Evolutionary conservation across 225 moss, liverwort and hornwort genomes (phyloP).

Genomic region (Marchantia paleacea): DNA sequence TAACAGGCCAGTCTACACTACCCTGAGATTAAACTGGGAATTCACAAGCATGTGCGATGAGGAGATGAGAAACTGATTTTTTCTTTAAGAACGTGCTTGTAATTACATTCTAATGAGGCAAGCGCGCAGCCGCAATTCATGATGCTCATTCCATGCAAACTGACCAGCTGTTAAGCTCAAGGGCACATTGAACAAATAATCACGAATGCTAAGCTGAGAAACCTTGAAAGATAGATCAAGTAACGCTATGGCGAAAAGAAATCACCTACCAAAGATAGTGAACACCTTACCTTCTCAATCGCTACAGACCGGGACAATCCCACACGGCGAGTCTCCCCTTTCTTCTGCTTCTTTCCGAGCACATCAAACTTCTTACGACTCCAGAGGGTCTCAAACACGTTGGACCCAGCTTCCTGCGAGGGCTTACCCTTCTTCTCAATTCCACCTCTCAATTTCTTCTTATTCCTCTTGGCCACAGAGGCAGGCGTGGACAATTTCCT

Average conservation of each 20-base stretch:
- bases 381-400: constrained; percentile 86
- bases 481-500: constrained; percentile 40
- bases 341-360: constrained; percentile 91
- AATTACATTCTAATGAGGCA: too few species aligned
- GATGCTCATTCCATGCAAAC: too few species aligned
- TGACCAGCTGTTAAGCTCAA: too few species aligned
- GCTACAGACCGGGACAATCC: constrained; percentile 80
- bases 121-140: too few species aligned
- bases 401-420: constrained; percentile 36
- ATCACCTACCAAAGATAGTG: neutral
- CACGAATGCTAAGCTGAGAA: too few species aligned
- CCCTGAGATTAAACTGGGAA: too few species aligned
- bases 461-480: constrained; percentile 46
- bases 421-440: constrained; percentile 27
- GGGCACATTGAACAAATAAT: too few species aligned
- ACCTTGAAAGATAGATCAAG: too few species aligned
- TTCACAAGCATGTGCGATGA: too few species aligned
- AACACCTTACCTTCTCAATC: constrained; percentile 64
- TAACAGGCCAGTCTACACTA: too few species aligned
- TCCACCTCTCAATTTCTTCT: constrained; percentile 22
- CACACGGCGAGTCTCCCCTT: constrained; percentile 69
- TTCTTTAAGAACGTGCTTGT: too few species aligned
- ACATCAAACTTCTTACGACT: constrained; percentile 90
- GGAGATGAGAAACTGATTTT: too few species aligned
- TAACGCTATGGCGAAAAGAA: neutral